Conservation (phyloP, 2,329 filamentous ascomycete species). For the Thermomyces lanuginosus region DNA sequence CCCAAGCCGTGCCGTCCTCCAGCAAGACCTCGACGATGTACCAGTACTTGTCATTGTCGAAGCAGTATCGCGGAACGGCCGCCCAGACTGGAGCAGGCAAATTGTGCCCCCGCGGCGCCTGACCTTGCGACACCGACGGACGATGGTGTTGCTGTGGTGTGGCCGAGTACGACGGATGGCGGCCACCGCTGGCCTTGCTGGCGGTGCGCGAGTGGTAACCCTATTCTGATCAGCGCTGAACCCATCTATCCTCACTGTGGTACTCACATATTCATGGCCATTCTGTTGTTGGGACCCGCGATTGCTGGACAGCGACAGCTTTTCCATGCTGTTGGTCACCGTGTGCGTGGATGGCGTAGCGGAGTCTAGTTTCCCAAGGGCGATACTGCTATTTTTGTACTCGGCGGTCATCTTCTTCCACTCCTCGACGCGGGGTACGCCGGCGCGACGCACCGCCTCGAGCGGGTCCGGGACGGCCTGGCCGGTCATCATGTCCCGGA, state of each 20-base stretch:
- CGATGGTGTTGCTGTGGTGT: constrained; percentile 28
- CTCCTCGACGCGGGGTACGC: constrained; percentile 88
- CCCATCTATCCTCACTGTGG: constrained; percentile 1
- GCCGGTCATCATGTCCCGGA: constrained; percentile 81
- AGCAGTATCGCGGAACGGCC: constrained; percentile 82
- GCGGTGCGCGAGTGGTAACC: constrained; percentile 24
- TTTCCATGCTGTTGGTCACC: constrained; percentile 55
- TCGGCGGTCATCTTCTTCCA: constrained; percentile 99
- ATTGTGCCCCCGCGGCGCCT: constrained; percentile 30
- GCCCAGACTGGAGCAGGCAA: constrained; percentile 65
- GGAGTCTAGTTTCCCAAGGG: constrained; percentile 70
- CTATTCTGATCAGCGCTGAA: constrained; percentile 7
- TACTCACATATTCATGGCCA: constrained; percentile 34
- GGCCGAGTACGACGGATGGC: too few species aligned
- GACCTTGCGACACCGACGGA: constrained; percentile 28
- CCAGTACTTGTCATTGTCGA: constrained; percentile 96
- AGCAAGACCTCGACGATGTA: constrained; percentile 87
- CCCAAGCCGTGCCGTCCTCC: constrained; percentile 83
- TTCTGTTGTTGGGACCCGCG: constrained; percentile 36
- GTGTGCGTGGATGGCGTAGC: constrained; percentile 26
- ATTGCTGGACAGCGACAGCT: constrained; percentile 56
- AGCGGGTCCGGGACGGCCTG: constrained; percentile 65
- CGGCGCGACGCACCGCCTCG: constrained; percentile 72
- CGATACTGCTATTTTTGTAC: constrained; percentile 98
- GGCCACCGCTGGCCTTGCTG: constrained; percentile 20